Evolutionary conservation across 768 basidiomycete genomes (phyloP).

Genomic region (Auriculariales sp.): DNA sequence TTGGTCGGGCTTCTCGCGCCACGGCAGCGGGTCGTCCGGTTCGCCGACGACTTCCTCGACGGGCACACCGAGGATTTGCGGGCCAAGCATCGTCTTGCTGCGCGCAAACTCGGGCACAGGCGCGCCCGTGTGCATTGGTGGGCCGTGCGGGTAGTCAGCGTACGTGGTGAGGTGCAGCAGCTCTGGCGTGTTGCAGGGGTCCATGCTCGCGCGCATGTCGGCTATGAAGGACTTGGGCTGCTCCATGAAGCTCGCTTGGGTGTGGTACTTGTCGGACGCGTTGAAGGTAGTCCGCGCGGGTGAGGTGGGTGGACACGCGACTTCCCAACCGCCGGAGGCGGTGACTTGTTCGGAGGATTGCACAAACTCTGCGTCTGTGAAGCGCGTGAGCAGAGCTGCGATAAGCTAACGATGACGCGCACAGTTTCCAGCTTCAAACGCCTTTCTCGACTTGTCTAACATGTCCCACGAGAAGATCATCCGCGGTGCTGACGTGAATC

Average conservation of each 20-base stretch:
- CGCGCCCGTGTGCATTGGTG: constrained; percentile 23
- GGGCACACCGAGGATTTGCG: constrained; percentile 28
- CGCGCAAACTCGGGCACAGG: constrained; percentile 40
- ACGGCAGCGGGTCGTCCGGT: constrained; percentile 45
- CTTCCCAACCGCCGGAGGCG: constrained; percentile 14
- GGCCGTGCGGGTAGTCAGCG: too few species aligned
- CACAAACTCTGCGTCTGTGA: constrained; percentile 22
- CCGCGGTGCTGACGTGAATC: too few species aligned
- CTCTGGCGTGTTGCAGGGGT: constrained; percentile 32
- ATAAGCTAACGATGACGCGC: constrained; percentile 3
- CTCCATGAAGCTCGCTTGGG: background rate
- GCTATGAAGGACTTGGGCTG: constrained; percentile 25
- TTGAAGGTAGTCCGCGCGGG: background rate
- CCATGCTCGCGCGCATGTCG: constrained; percentile 31
- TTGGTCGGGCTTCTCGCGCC: constrained; percentile 49
- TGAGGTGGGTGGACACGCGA: constrained; percentile 17
- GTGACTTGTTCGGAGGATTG: constrained; percentile 12
- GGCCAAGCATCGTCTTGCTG: constrained; percentile 34
- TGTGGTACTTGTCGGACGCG: background rate
- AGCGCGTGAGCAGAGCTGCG: background rate
- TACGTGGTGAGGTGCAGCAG: constrained; percentile 31
- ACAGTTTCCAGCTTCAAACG: constrained; percentile 20
- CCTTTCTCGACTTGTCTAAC: constrained; percentile 17
- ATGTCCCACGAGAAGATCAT: constrained; percentile 21
- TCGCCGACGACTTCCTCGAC: constrained; percentile 9